Conservation (phyloP, 805 yeast species). For the Barnettozyma sucrosica region DNA sequence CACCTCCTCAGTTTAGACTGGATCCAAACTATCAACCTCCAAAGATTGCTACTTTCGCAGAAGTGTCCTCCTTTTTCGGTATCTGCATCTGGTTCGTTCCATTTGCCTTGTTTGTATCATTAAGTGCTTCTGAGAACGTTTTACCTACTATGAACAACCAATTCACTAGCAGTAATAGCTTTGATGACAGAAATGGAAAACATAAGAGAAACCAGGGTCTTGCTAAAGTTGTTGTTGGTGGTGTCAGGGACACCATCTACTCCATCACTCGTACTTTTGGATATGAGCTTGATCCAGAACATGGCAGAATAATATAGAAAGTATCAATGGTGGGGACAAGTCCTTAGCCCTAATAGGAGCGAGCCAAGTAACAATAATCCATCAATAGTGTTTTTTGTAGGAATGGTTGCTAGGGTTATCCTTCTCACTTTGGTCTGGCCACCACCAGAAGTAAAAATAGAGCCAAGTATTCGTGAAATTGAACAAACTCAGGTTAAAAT, state of each 20-base stretch:
- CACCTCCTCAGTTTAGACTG: constrained; percentile 63
- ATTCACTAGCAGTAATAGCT: constrained; percentile 20
- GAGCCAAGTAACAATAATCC: not conserved
- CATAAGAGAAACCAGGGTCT: constrained; percentile 51
- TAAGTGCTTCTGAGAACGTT: constrained; percentile 87
- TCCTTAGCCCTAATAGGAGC: not conserved
- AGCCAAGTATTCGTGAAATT: not conserved
- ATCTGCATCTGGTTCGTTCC: constrained; percentile 92
- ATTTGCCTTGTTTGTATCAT: constrained; percentile 81
- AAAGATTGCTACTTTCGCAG: constrained; percentile 73
- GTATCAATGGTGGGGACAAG: not conserved
- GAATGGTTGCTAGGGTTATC: not conserved
- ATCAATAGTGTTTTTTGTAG: not conserved
- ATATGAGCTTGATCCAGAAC: constrained; percentile 51
- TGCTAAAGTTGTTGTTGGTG: constrained; percentile 61
- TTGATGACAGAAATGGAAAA: constrained; percentile 30
- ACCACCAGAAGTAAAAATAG: not conserved
- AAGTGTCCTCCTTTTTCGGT: constrained; percentile 94
- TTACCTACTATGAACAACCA: constrained; percentile 50
- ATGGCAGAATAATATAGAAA: constrained; percentile 41
- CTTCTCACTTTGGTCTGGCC: not conserved
- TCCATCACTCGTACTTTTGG: constrained; percentile 52
- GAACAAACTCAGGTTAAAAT: too few species aligned
- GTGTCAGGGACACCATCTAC: constrained; percentile 42
- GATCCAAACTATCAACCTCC: constrained; percentile 56